Base-by-base conservation (phyloP, 2,329 filamentous ascomycete genomes). In the Colletotrichum lindemuthianum region DNA sequence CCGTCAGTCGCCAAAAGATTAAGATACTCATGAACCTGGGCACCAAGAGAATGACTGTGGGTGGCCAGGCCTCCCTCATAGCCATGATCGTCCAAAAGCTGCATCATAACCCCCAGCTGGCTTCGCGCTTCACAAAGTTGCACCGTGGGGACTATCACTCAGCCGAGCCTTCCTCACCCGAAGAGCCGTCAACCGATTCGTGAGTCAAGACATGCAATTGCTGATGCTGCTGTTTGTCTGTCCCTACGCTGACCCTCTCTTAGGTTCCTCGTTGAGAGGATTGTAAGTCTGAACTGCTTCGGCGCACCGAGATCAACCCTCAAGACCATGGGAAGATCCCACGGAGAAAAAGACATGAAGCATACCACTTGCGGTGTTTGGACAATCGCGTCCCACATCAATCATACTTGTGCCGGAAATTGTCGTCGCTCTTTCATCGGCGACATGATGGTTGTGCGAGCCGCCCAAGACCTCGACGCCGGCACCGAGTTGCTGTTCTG, bases 391-490 rank as follows among this genome's bases (percentile, higher is more conserved):
- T 83, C 84, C 0, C 75, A 77, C 59, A 79, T 86, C 67, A 88
- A 88, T 61, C 85, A 88, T 66, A 78, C 77, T 10, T 88, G 86
- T 69, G 15, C 77, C 5, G 70, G 71, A 9, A 88, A 86, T 67
- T 79, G 78, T 15, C 65, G 61, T 0, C 81, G 81, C 13, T 72
- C 78, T 1, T 86, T 86, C 69, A 83, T 87, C 41, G 84, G 85
- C 3, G 84, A 88, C 68, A 78, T 88, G 75, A 76, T 79, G 66
- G 76, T 87, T 8, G 54, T 87, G 24, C 81, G 82, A 8, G 84
- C 85, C 0, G 72, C 77, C 0, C 68, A 68, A 9, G 77, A 84
- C 47, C 70, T 88, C 0, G 66, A 75, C 0, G 66, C 78, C 0
- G 74, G 75, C 34, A 79, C 82, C 0, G 84, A 88, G 70, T 67